Evolutionary conservation across 208 protist genomes (phyloP).

Genomic region (Porcisia hertigi): DNA sequence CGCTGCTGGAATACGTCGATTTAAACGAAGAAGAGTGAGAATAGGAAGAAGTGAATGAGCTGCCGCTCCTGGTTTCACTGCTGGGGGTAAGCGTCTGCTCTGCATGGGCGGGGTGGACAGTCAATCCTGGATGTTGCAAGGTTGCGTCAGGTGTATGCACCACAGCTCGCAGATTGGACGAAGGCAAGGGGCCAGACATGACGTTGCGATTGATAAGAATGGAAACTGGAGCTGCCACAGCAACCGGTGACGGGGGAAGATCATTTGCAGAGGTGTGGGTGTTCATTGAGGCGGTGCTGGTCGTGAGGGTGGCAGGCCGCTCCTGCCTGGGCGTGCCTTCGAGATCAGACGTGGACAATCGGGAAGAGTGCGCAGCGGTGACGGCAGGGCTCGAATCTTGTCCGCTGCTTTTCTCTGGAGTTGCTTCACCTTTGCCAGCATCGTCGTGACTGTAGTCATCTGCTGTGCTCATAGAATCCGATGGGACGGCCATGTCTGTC

Average conservation of each 20-base stretch:
- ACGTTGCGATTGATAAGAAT: conserved; percentile 33
- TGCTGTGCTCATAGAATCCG: background rate
- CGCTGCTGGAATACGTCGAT: background rate
- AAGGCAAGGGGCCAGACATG: conserved; percentile 1
- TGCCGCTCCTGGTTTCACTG: conserved; percentile 10
- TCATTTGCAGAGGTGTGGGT: conserved; percentile 8
- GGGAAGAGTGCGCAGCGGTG: background rate
- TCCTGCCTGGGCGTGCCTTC: background rate
- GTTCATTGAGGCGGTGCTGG: too few species aligned
- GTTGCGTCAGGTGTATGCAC: conserved; percentile 32
- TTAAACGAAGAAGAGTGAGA: conserved; percentile 2
- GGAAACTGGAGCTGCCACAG: conserved; percentile 26
- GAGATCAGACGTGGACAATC: background rate
- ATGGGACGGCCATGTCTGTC: background rate
- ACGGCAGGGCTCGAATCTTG: background rate
- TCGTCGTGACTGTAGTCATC: background rate
- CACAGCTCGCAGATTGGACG: conserved; percentile 16
- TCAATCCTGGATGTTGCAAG: conserved; percentile 5
- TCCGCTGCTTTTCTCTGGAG: conserved; percentile 1
- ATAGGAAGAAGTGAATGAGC: background rate
- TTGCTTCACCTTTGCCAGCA: background rate
- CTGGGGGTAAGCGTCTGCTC: conserved; percentile 4
- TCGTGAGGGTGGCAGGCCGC: background rate
- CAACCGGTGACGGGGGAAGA: conserved; percentile 23
- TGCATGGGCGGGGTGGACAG: conserved; percentile 7